These are phyloP conservation scores for Clarireedia hainanense DNA, from an alignment of 2,329 filamentous ascomycete genomes.

Conservation along the genomic window DNA sequence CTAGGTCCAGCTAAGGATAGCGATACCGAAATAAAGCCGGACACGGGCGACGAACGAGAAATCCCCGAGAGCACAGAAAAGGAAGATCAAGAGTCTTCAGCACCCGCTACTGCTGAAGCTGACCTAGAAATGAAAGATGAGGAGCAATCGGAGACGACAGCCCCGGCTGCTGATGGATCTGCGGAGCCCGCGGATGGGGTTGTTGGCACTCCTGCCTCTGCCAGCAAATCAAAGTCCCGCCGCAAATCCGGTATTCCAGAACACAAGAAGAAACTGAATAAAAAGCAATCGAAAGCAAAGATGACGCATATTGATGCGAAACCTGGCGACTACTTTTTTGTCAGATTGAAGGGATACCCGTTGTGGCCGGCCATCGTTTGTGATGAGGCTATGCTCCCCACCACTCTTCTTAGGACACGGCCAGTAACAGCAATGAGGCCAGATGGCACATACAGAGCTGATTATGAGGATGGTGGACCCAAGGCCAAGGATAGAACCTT, in stretches of 20 bases:
- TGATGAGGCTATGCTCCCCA: conserved; percentile 88
- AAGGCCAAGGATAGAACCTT: conserved; percentile 78
- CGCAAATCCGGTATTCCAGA: conserved; percentile 70
- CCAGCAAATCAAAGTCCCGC: conserved; percentile 43
- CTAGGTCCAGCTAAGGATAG: conserved; percentile 17
- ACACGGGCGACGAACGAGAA: conserved; percentile 20
- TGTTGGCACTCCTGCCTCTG: conserved; percentile 34
- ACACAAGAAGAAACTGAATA: conserved; percentile 72
- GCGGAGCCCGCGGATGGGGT: conserved; percentile 27
- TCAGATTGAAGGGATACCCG: conserved; percentile 89
- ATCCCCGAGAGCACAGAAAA: conserved; percentile 9
- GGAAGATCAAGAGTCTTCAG: conserved; percentile 15
- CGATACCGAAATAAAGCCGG: conserved; percentile 1
- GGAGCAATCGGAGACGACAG: conserved; percentile 26
- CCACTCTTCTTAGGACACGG: conserved; percentile 64
- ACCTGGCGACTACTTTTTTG: conserved; percentile 86
- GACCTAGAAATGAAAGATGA: conserved; percentile 30
- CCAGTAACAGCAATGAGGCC: conserved; percentile 75
- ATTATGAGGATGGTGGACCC: conserved; percentile 82
- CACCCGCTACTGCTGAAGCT: conserved; percentile 17
- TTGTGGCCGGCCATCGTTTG: conserved; percentile 92
- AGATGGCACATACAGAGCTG: conserved; percentile 81
- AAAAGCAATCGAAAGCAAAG: conserved; percentile 72
- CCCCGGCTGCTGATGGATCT: conserved; percentile 21
- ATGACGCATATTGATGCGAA: conserved; percentile 69